Base-by-base conservation (phyloP, 2,329 filamentous ascomycete species). In the Colletotrichum incanum region DNA sequence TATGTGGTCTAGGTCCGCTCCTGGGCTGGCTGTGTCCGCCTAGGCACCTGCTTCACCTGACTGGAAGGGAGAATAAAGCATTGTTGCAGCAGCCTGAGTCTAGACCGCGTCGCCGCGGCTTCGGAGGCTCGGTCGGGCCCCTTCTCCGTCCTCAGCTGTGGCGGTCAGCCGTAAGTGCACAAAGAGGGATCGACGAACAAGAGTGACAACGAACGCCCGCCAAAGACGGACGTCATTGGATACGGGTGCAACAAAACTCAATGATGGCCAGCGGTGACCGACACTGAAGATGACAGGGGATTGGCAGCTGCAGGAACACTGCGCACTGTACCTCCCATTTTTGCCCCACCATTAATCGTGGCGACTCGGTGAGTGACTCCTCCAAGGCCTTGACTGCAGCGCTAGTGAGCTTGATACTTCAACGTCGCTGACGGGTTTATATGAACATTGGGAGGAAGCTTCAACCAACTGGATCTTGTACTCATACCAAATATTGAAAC, bases 281-380 rank as follows among this genome's bases (percentile, higher is more conserved):
- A 65, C 20, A 55, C 39, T 60, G 26, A 23, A 34, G 26, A 59
- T 54, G 43, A 59, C 43, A 43, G 41, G 58, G 41, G 41, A 34
- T 23, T 61, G 60, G 60, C 45, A 50, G 47, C 60, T 63, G 60
- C 45, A 62, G 47, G 60, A 49, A 63, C 55, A 41, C 37, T 23
- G 26, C 34, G 26, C 43, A 26, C 31, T 37, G 39, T 28, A 47
- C 23, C 45, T 41, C 14, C 41, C 18, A n/a, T 28, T 23, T 39
- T 20, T 50, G 41, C 23, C 45, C 61, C 67, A 67, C 67, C 43
- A 43, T 34, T 1, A 28, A 5, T 28, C 16, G 20, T 50, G 45
- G 59, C 54, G 65, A 52, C 20, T 61, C 67, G 67, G 67, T 43
- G 67, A 71, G 43, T 71, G 67, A 71, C 67, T 71, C 67, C 28